Conservation (phyloP, 2,329 filamentous ascomycete species). For the Fusarium sp. region DNA sequence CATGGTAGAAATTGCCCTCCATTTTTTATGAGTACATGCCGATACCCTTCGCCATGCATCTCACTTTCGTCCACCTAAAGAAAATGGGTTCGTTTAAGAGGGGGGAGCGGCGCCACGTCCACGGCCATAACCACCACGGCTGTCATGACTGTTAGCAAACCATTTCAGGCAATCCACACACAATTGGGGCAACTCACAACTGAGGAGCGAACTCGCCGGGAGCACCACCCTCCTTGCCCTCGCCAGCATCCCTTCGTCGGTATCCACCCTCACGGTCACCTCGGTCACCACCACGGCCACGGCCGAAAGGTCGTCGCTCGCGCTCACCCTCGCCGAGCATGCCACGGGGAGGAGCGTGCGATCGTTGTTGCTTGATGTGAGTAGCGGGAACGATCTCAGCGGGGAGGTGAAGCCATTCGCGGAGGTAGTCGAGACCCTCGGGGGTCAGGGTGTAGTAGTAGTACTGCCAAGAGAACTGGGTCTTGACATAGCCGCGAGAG, state of each 20-base stretch:
- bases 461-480: conserved; percentile 99
- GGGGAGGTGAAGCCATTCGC: conserved; percentile 99
- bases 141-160: conserved; percentile 59
- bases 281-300: conserved; percentile 81
- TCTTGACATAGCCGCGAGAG: conserved; percentile 99
- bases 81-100: conserved; percentile 67
- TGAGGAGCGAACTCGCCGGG: conserved; percentile 92
- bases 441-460: conserved; percentile 99
- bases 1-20: conserved; percentile 59
- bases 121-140: conserved; percentile 91
- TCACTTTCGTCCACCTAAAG: conserved; percentile 61
- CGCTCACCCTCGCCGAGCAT: conserved; percentile 92
- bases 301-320: conserved; percentile 88
- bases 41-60: conserved; percentile 61
- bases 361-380: conserved; percentile 99
- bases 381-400: conserved; percentile 99
- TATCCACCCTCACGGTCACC: conserved; percentile 92
- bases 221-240: conserved; percentile 92
- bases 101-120: conserved; percentile 84
- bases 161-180: conserved; percentile 4
- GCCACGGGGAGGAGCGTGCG: conserved; percentile 96
- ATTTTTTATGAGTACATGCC: conserved; percentile 65
- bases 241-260: conserved; percentile 88
- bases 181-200: conserved; percentile 73
- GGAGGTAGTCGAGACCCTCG: conserved; percentile 99